These are phyloP conservation scores for Ascochyta pisi DNA, from an alignment of 2,329 filamentous ascomycete species.

Conservation along the genomic window DNA sequence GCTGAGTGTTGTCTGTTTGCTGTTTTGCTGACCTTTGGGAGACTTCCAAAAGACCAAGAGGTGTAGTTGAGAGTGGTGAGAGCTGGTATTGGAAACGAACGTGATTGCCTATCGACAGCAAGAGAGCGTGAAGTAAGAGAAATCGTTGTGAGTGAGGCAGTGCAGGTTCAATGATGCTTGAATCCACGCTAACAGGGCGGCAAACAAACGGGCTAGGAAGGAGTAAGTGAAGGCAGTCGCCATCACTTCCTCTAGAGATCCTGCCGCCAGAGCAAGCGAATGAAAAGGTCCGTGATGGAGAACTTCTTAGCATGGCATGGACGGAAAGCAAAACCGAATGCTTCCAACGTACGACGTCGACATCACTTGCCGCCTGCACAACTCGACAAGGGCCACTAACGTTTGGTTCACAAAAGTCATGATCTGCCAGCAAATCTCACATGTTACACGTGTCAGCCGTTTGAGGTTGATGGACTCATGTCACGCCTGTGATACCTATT, in stretches of 20 bases:
- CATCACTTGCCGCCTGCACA: slow-evolving; percentile 1
- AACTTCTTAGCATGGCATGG: too few species aligned
- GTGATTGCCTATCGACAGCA: not conserved
- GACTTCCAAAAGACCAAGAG: not conserved
- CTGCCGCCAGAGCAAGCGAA: not conserved
- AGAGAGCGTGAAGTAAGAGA: not conserved
- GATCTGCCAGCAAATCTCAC: not conserved
- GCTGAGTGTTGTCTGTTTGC: not conserved
- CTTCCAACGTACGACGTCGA: not conserved
- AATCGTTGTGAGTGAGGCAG: not conserved
- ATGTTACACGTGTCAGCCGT: not conserved
- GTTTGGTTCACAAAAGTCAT: too few species aligned
- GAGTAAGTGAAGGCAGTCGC: slow-evolving; percentile 5
- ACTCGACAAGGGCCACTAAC: not conserved
- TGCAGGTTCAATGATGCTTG: not conserved
- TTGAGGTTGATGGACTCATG: slow-evolving; percentile 2
- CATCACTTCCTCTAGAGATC: too few species aligned
- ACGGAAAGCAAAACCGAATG: not conserved
- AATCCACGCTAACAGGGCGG: not conserved
- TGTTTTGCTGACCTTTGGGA: not conserved
- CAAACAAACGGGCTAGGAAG: slow-evolving; percentile 1
- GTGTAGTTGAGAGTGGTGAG: not conserved
- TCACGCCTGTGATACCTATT: not conserved
- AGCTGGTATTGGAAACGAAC: not conserved
- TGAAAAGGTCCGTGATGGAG: not conserved